Conservation (phyloP, 495 filamentous ascomycete genomes). For the Hypoxylon fragiforme region DNA sequence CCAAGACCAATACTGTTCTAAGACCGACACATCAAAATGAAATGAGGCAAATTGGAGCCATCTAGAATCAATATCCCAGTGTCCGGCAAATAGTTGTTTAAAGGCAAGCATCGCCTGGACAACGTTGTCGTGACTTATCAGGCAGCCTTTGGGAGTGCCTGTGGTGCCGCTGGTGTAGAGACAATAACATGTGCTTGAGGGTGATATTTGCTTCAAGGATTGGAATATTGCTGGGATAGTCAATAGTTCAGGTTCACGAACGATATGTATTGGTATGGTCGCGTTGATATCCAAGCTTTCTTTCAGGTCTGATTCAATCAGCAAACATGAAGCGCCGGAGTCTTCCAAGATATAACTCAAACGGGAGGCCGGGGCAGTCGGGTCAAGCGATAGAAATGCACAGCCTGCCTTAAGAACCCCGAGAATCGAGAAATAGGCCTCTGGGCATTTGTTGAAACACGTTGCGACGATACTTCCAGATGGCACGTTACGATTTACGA, state of each 20-base stretch:
- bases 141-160: conserved; percentile 76
- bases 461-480: conserved; percentile 66
- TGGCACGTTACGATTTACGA: conserved; percentile 42
- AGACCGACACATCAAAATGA: conserved; percentile 84
- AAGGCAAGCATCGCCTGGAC: conserved; percentile 80
- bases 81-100: conserved; percentile 64
- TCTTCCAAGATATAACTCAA: conserved; percentile 69
- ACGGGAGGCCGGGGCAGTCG: conserved; percentile 60
- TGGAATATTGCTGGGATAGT: conserved; percentile 23
- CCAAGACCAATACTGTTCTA: conserved; percentile 92
- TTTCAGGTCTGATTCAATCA: conserved; percentile 42
- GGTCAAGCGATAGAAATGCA: conserved; percentile 77
- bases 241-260: conserved; percentile 43
- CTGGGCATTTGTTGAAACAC: conserved; percentile 79
- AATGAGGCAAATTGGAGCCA: conserved; percentile 89
- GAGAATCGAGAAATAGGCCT: conserved; percentile 76
- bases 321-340: conserved; percentile 56
- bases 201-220: conserved; percentile 28
- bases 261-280: conserved; percentile 35
- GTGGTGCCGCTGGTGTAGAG: conserved; percentile 85
- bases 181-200: conserved; percentile 65
- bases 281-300: conserved; percentile 34
- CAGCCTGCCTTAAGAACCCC: conserved; percentile 83
- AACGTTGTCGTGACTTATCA: conserved; percentile 72
- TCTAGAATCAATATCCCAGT: conserved; percentile 69